These are phyloP conservation scores for Mycena vulgaris DNA, from an alignment of 768 basidiomycete genomes.

Conservation along the genomic window DNA sequence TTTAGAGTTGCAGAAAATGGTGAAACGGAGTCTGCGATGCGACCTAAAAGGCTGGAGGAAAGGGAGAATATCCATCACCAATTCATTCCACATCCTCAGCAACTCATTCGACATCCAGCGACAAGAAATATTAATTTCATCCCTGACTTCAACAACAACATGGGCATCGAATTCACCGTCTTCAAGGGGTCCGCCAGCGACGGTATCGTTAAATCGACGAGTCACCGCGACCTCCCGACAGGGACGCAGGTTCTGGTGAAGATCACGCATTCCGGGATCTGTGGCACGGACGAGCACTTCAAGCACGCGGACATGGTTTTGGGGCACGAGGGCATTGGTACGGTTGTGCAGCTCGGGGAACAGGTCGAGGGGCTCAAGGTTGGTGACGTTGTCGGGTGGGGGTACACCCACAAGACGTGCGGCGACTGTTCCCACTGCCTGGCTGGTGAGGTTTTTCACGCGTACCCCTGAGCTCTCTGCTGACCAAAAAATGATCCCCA, in stretches of 20 bases:
- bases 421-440: conserved; percentile 50
- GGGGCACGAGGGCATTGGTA: conserved; percentile 57
- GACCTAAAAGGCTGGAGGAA: too few relatives aligned
- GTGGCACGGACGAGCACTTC: conserved; percentile 56
- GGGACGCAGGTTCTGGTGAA: conserved; percentile 29
- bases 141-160: too few relatives aligned
- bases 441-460: conserved; percentile 35
- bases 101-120: too few relatives aligned
- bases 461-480: not conserved
- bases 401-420: conserved; percentile 50
- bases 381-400: conserved; percentile 56
- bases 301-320: conserved; percentile 50
- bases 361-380: conserved; percentile 31
- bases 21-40: too few relatives aligned
- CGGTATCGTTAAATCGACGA: conserved; percentile 11
- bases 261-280: conserved; percentile 44
- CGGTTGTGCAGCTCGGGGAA: conserved; percentile 49
- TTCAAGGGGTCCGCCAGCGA: conserved; percentile 13
- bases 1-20: too few relatives aligned
- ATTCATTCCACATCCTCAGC: too few relatives aligned
- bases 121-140: too few relatives aligned
- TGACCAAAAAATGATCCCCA: not conserved
- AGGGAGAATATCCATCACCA: too few relatives aligned
- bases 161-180: conserved; percentile 21
- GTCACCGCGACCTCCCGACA: not conserved